Percentiles rank a stretch among this genome's conserved stretches.
Evolutionary conservation across 1,284 basidiomycete genomes (phyloP).

Genomic region (Trametes pubescens): DNA sequence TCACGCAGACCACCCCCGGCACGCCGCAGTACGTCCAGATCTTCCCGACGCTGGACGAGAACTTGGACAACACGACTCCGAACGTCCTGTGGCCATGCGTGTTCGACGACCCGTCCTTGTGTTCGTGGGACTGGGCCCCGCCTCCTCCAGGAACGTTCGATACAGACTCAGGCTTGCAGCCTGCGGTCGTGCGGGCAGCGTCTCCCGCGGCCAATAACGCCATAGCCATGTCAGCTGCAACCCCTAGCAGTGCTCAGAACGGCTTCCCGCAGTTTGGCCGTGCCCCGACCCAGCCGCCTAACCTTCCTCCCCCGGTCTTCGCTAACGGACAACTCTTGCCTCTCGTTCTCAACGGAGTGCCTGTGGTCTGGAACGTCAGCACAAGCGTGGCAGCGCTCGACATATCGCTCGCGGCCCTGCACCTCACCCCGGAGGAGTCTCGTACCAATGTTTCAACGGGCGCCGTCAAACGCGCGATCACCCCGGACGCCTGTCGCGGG

Average conservation of each 20-base stretch:
- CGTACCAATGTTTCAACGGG: not conserved
- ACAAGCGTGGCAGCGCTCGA: not conserved
- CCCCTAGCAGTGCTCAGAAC: not conserved
- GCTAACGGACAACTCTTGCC: conserved; percentile 11
- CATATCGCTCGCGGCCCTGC: not conserved
- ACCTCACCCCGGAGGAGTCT: not conserved
- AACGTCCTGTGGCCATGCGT: conserved; percentile 20
- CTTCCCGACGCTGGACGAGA: not conserved
- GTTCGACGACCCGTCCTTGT: conserved; percentile 14
- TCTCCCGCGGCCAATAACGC: not conserved
- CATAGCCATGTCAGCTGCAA: not conserved
- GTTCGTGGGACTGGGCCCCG: conserved; percentile 21
- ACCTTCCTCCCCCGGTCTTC: conserved; percentile 17
- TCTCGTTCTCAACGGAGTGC: not conserved
- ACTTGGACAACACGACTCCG: conserved; percentile 17
- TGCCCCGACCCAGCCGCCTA: conserved; percentile 12
- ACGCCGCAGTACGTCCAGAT: conserved; percentile 9
- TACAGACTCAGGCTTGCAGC: not conserved
- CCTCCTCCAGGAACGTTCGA: not conserved
- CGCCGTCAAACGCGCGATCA: not conserved
- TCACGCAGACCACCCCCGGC: conserved; percentile 13
- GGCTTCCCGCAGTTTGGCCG: conserved; percentile 3
- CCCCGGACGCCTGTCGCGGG: not conserved
- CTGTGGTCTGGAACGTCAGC: not conserved
- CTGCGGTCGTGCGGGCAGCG: not conserved